Percentiles rank a stretch among this genome's conserved stretches.
phyloP scores from a whole-genome alignment of 2,329 filamentous ascomycete genomes.

The Calycina marina region DNA sequence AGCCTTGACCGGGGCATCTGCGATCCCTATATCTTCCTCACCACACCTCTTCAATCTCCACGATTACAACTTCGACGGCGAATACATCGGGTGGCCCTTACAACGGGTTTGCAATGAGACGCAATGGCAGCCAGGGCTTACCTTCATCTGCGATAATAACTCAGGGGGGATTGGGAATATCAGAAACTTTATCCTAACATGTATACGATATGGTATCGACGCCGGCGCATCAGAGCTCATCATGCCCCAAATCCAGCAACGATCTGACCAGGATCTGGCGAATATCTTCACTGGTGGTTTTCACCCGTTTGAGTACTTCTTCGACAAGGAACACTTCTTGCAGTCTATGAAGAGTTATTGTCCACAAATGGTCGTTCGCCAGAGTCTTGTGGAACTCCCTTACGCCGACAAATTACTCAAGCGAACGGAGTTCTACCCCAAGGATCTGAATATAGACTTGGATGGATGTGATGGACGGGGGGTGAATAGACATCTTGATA shows the following conservation, averaged over 20 bases:
- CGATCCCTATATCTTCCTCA: constrained; percentile 1
- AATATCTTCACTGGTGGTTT: constrained; percentile 26
- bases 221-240: constrained; percentile 31
- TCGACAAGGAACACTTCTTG: constrained; percentile 31
- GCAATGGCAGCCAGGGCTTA: constrained; percentile 27
- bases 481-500: constrained; percentile 17
- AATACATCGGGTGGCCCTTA: constrained; percentile 26
- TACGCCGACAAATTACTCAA: constrained; percentile 21
- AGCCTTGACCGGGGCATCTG: background rate
- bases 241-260: constrained; percentile 31
- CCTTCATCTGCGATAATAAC: constrained; percentile 36
- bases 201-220: constrained; percentile 33
- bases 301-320: constrained; percentile 31
- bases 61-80: constrained; percentile 26
- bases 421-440: constrained; percentile 26
- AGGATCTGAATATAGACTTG: constrained; percentile 12
- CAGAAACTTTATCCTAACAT: constrained; percentile 35
- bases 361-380: constrained; percentile 30
- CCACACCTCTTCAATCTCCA: constrained; percentile 10
- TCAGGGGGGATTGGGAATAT: constrained; percentile 36
- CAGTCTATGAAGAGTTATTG: constrained; percentile 25
- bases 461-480: constrained; percentile 16
- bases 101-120: constrained; percentile 30
- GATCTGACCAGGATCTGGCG: constrained; percentile 27
- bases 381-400: constrained; percentile 26